Evolutionary conservation across 345 rosid species (phyloP).

Genomic region (Noccaea bulbosa): DNA sequence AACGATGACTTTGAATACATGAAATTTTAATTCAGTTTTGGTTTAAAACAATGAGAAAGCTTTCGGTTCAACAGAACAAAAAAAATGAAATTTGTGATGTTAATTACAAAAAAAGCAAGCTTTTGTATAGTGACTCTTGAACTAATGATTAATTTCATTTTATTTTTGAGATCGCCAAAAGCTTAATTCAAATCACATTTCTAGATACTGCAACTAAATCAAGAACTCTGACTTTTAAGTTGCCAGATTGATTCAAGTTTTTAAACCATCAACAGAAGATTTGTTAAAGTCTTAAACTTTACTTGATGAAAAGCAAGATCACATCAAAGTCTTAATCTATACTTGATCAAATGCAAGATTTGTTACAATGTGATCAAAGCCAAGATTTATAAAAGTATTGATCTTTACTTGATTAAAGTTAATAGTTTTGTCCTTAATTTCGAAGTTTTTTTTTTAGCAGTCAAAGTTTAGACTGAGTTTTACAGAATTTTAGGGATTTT

Average conservation of each 20-base stretch:
- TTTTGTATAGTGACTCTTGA: background rate
- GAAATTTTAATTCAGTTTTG: background rate
- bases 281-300: no score
- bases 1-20: background rate
- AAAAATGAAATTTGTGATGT: background rate
- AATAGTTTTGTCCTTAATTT: background rate
- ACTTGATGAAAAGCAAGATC: no score
- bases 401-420: background rate
- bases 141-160: constrained; percentile 3
- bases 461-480: constrained; percentile 36
- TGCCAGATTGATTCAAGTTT: no score
- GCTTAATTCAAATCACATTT: background rate
- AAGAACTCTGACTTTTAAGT: no score
- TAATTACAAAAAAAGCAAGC: background rate
- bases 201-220: background rate
- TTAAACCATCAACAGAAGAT: no score
- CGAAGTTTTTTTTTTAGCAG: background rate
- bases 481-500: constrained; percentile 1
- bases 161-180: background rate
- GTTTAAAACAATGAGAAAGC: background rate
- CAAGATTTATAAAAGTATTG: background rate
- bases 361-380: background rate
- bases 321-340: no score
- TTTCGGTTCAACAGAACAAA: no score
- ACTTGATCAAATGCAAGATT: no score